Evolutionary conservation across 2,329 filamentous ascomycete genomes (phyloP).

Genomic region (Colletotrichum tabaci): DNA sequence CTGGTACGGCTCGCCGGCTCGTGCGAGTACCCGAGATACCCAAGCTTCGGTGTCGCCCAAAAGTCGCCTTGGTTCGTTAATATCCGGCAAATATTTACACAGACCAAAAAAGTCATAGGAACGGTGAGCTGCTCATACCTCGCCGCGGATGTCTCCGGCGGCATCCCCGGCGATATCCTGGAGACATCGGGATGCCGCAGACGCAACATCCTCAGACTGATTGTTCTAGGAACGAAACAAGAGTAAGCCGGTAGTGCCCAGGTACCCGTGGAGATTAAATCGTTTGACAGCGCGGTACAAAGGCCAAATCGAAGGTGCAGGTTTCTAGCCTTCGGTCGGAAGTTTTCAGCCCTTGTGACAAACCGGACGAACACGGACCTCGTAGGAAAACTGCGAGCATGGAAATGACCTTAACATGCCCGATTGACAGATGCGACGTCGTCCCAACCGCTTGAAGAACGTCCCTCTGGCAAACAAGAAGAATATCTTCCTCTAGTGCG

Average conservation of each 20-base stretch:
- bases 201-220: background rate
- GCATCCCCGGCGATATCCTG: too few species aligned
- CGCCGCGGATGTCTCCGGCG: background rate
- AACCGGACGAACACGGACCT: constrained; percentile 19
- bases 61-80: background rate
- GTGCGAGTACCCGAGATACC: constrained; percentile 22
- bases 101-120: background rate
- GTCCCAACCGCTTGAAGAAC: background rate
- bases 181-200: background rate
- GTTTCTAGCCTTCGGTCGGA: background rate
- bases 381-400: constrained; percentile 1
- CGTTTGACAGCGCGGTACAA: background rate
- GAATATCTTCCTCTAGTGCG: background rate
- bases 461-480: background rate
- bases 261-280: background rate
- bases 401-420: background rate
- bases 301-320: background rate
- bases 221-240: background rate
- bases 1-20: constrained; percentile 9
- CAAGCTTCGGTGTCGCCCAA: background rate
- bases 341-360: background rate
- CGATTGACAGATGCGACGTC: constrained; percentile 4
- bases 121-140: background rate
- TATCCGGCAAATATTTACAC: background rate
- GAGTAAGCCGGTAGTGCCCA: background rate